Percentiles rank a stretch among this genome's conserved stretches.
Evolutionary conservation across 257 asterid genomes (phyloP).

Genomic region (Leonotis leonurus): DNA sequence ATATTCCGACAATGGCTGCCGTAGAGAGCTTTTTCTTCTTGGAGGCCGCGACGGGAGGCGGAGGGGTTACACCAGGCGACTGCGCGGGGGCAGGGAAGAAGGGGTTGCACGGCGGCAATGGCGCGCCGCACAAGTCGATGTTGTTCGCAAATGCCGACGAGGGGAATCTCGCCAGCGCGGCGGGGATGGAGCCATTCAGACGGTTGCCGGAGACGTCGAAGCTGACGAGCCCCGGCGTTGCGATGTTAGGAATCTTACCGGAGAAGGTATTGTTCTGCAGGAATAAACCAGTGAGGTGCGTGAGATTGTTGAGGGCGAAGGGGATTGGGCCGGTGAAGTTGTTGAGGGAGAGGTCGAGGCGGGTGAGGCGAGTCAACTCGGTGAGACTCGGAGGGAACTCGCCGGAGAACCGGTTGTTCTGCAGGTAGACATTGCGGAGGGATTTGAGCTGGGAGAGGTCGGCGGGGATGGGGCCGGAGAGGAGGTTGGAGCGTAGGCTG

Average conservation of each 20-base stretch:
- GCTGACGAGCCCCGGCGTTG: slow-evolving; percentile 30
- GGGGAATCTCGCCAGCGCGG: slow-evolving; percentile 48
- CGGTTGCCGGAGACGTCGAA: slow-evolving; percentile 61
- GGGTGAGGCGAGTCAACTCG: slow-evolving; percentile 58
- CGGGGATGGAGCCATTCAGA: slow-evolving; percentile 88
- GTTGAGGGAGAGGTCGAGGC: slow-evolving; percentile 71
- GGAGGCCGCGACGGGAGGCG: not conserved
- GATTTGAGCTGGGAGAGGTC: slow-evolving; percentile 61
- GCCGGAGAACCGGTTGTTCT: slow-evolving; percentile 56
- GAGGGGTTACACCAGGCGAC: slow-evolving; percentile 35
- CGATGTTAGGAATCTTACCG: slow-evolving; percentile 77
- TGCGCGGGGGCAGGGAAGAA: slow-evolving; percentile 81
- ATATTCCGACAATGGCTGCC: slow-evolving; percentile 65
- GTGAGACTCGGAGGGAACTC: slow-evolving; percentile 52
- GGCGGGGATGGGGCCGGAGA: slow-evolving; percentile 58
- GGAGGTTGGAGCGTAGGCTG: slow-evolving; percentile 80
- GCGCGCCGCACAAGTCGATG: slow-evolving; percentile 65
- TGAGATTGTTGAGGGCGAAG: slow-evolving; percentile 58
- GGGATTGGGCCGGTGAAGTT: slow-evolving; percentile 75
- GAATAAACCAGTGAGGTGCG: slow-evolving; percentile 63
- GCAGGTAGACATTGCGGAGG: slow-evolving; percentile 72
- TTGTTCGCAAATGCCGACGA: slow-evolving; percentile 62
- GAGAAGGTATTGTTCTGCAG: slow-evolving; percentile 54
- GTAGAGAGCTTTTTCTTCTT: slow-evolving; percentile 44
- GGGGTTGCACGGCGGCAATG: slow-evolving; percentile 76